phyloP scores from a whole-genome alignment of 73 alveolate genomes.

The Paramecium biaurelia region DNA sequence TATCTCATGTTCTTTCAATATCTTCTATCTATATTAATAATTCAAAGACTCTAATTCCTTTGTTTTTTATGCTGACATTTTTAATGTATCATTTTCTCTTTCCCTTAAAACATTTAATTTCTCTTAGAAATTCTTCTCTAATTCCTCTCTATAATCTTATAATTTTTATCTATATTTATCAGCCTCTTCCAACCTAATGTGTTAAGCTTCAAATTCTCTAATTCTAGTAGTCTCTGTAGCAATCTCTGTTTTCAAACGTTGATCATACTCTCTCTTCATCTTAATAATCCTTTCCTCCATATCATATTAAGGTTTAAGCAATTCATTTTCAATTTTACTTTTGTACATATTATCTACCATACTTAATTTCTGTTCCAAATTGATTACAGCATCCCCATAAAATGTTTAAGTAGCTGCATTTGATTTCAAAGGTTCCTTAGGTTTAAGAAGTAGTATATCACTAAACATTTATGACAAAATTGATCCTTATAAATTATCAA shows the following conservation, averaged over 20 bases:
- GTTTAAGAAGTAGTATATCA: conserved; percentile 30
- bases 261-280: conserved; percentile 59
- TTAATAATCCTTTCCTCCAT: conserved; percentile 53
- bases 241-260: conserved; percentile 56
- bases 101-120: conserved; percentile 57
- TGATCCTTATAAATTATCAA: background rate
- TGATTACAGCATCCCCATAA: conserved; percentile 58
- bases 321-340: conserved; percentile 45
- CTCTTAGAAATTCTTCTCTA: conserved; percentile 56
- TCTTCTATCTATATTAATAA: conserved; percentile 55
- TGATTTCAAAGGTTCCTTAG: conserved; percentile 36
- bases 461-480: conserved; percentile 24
- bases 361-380: conserved; percentile 53
- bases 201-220: conserved; percentile 55
- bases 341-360: conserved; percentile 53
- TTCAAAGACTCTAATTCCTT: conserved; percentile 57
- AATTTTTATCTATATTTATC: conserved; percentile 50
- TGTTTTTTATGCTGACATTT: conserved; percentile 44
- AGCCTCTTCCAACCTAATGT: conserved; percentile 52
- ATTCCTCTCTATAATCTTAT: conserved; percentile 60
- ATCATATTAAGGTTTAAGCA: conserved; percentile 45
- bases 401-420: conserved; percentile 62
- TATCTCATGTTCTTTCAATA: conserved; percentile 51
- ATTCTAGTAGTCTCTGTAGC: conserved; percentile 51
- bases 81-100: conserved; percentile 56